Evolutionary conservation across 108 stramenopile species (phyloP).

Genomic region (Nitzschia palea): DNA sequence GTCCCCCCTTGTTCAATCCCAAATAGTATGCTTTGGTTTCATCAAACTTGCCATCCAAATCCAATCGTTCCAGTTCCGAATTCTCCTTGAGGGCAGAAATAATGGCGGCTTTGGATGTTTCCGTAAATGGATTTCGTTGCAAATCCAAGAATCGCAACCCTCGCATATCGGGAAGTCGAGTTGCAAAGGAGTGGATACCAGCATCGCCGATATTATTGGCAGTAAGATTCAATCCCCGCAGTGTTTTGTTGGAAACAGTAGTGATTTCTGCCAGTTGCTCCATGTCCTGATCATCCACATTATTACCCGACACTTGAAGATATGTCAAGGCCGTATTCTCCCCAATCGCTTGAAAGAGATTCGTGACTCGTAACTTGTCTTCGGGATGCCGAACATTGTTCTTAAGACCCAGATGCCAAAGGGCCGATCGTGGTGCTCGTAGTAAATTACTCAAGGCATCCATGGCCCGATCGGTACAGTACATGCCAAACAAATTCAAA

Average conservation of each 20-base stretch:
- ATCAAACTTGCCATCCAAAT: constrained; percentile 24
- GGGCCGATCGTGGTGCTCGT: neutral
- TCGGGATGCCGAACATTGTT: constrained; percentile 27
- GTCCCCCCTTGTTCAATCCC: constrained; percentile 20
- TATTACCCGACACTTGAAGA: constrained; percentile 22
- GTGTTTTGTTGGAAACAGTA: neutral
- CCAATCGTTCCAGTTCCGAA: constrained; percentile 18
- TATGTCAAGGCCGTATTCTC: constrained; percentile 16
- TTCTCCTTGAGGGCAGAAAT: constrained; percentile 21
- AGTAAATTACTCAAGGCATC: constrained; percentile 13
- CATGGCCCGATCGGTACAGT: constrained; percentile 12
- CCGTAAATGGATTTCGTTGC: constrained; percentile 16
- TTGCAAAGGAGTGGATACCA: constrained; percentile 14
- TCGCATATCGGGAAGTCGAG: constrained; percentile 1
- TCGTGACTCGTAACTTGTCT: neutral
- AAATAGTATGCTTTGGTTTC: constrained; percentile 20
- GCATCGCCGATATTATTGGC: constrained; percentile 22
- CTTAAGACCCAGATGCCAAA: constrained; percentile 21
- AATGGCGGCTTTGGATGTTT: constrained; percentile 6
- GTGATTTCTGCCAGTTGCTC: constrained; percentile 10
- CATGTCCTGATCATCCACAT: constrained; percentile 21
- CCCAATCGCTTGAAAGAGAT: constrained; percentile 9
- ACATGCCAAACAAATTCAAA: constrained; percentile 23
- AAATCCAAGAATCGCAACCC: constrained; percentile 13
- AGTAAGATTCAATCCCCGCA: constrained; percentile 9